Evolutionary conservation across 139 green algal species (phyloP).

Genomic region (Penium margaritaceum): DNA sequence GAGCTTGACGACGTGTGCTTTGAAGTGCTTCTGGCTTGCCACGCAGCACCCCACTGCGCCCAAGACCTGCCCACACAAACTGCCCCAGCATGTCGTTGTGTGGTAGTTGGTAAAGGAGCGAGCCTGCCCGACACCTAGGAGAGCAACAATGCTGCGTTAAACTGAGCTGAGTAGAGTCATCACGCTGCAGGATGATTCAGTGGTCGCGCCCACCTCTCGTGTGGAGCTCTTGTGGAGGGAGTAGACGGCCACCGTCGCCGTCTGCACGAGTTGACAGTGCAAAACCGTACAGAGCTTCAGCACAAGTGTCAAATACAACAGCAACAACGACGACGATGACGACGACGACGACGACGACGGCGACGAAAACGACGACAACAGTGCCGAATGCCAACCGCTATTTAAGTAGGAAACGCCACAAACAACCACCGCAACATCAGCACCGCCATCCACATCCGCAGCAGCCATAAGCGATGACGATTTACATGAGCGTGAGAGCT

Average conservation of each 20-base stretch:
- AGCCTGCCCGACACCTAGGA: background rate
- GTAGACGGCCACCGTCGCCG: slow-evolving; percentile 62
- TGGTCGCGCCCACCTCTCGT: slow-evolving; percentile 38
- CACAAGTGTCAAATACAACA: background rate
- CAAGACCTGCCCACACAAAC: too few relatives aligned
- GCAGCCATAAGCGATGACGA: too few relatives aligned
- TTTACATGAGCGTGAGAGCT: too few relatives aligned
- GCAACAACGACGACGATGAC: background rate
- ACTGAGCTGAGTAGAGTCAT: background rate
- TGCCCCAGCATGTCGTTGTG: too few relatives aligned
- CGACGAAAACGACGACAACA: background rate
- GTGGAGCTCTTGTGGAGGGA: slow-evolving; percentile 86
- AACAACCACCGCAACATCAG: too few relatives aligned
- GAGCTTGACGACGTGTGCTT: too few relatives aligned
- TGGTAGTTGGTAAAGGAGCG: background rate
- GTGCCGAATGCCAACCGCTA: background rate
- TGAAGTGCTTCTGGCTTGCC: too few relatives aligned
- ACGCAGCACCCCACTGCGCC: too few relatives aligned
- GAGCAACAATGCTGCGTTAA: background rate
- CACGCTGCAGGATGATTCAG: background rate
- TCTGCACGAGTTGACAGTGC: background rate
- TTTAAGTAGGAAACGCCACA: too few relatives aligned
- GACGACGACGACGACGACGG: background rate
- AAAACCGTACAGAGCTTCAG: background rate
- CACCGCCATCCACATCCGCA: too few relatives aligned